Base-by-base conservation (phyloP, 805 yeast species). In the Jamesozyma jinghongensis region DNA sequence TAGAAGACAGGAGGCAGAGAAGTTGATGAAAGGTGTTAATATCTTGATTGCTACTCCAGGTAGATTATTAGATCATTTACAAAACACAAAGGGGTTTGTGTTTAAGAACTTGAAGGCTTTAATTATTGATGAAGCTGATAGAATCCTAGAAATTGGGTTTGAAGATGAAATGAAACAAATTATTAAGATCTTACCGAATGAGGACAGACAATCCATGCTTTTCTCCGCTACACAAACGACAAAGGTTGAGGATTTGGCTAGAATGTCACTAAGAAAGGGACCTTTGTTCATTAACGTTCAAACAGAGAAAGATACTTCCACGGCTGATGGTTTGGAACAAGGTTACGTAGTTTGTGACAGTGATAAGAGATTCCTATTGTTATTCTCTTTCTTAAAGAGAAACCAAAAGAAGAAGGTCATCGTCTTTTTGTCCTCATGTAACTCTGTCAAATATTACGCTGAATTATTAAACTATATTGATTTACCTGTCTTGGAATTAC, bases 161-260 rank as follows among this genome's bases (percentile, higher is more conserved):
- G 98, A 92, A 69, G 97, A 94, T 53, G 99, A 92, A 69, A 92
- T 92, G 97, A 83, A 75, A 62, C 97, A 92, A 66, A 92, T 92
- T 58, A 85, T 92, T 57, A 85, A 81, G 65, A 85, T 94, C 48
- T 70, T 92, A 56, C 98, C 98, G 34, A 82, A 77, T 46, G 90
- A 86, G 51, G 88, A 82, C 50, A 81, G 98, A 66, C 98, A 92
- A 65, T 74, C 95, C 32, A 90, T 92, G 97, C 69, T 92, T 48
- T 92, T 92, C 61, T 90, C 97, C n/a, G 99, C 99, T 36, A 92
- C 99, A 1, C 98, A 92, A 65, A 92, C 98, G 25, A 92, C 97
- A 32, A 92, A 94, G 67, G 98, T 92, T 49, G 97, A 92, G 64
- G 98, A 92, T 68, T 72, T 92, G 57, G 98, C 99, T 13, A 77